Evolutionary conservation across 768 basidiomycete genomes (phyloP), one percentile per base, ranked within the genome.

Genomic region (Kondoa subrosea): DNA sequence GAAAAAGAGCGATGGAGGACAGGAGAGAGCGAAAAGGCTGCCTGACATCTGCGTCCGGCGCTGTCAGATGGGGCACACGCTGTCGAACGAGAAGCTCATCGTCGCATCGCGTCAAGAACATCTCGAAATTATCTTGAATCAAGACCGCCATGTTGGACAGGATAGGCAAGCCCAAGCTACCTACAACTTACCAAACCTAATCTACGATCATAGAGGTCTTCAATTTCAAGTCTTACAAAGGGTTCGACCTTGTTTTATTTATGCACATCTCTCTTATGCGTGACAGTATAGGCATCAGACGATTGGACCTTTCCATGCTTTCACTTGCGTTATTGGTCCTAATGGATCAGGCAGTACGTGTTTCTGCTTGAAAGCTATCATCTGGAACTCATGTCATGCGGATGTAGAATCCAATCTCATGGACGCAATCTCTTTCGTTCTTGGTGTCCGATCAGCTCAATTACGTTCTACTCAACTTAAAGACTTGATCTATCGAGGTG

Each of bases 341-440:
- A 97, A 99, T 86, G 93, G 95, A 67, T 91, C 93, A 0, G 95
- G 95, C 69, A 97, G 40, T 50, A 21, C 40, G 40, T 21, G 12
- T 21, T 21, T 50, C 40, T 50, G 12, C 21, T 21, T 50, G 21
- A 8, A 21, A 8, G 40, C 40, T 21, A 21, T n/a, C n/a, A n/a
- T n/a, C n/a, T n/a, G n/a, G n/a, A n/a, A n/a, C n/a, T n/a, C n/a
- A n/a, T n/a, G n/a, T n/a, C n/a, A n/a, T n/a, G n/a, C n/a, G n/a
- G n/a, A n/a, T n/a, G n/a, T 21, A 50, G 40, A 99, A 76, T 93
- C 91, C 12, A 99, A 99, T 77, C 84, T 97, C 67, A 97, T 97
- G 95, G 95, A 99, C 76, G 95, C 95, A 64, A 96, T 99, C 72
- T 97, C 95, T 2, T 97, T 99, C 76, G 95, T 97, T 8, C 85